phyloP scores from a whole-genome alignment of 805 yeast species.

The Scheffersomyces coipomensis region DNA sequence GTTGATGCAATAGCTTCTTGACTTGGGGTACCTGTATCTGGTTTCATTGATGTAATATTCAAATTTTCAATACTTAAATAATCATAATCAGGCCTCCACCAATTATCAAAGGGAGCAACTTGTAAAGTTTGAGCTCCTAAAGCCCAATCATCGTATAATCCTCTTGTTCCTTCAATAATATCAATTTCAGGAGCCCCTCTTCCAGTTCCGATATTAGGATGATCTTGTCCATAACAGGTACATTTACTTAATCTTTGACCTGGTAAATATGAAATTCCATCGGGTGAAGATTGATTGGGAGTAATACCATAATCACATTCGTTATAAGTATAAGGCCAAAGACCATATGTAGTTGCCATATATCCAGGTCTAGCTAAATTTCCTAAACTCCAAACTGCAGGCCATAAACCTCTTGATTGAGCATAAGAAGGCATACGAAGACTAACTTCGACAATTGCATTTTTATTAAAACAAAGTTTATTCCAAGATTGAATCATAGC shows the following conservation, averaged over 20 bases:
- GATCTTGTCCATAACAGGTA: slow-evolving; percentile 34
- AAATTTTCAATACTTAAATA: slow-evolving; percentile 25
- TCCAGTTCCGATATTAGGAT: slow-evolving; percentile 35
- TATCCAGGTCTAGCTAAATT: slow-evolving; percentile 38
- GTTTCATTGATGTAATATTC: slow-evolving; percentile 32
- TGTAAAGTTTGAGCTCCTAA: slow-evolving; percentile 37
- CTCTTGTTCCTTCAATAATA: slow-evolving; percentile 18
- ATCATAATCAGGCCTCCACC: slow-evolving; percentile 42
- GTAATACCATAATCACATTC: slow-evolving; percentile 37
- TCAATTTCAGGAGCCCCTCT: slow-evolving; percentile 37
- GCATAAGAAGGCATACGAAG: slow-evolving; percentile 31
- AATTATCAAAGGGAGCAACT: slow-evolving; percentile 44
- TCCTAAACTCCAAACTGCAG: slow-evolving; percentile 39
- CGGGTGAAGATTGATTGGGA: slow-evolving; percentile 37
- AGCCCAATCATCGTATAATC: slow-evolving; percentile 11
- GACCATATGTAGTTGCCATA: slow-evolving; percentile 34
- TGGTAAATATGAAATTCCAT: slow-evolving; percentile 38
- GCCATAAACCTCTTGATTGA: slow-evolving; percentile 34
- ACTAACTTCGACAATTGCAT: slow-evolving; percentile 26
- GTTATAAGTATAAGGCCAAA: slow-evolving; percentile 40
- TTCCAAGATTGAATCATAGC: slow-evolving; percentile 39
- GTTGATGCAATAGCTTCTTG: slow-evolving; percentile 40
- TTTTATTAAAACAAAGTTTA: slow-evolving; percentile 29
- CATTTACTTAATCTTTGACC: slow-evolving; percentile 34
- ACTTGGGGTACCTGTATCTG: slow-evolving; percentile 35